phyloP scores from a whole-genome alignment of 257 asterid species.

The Gynochthodes officinalis region DNA sequence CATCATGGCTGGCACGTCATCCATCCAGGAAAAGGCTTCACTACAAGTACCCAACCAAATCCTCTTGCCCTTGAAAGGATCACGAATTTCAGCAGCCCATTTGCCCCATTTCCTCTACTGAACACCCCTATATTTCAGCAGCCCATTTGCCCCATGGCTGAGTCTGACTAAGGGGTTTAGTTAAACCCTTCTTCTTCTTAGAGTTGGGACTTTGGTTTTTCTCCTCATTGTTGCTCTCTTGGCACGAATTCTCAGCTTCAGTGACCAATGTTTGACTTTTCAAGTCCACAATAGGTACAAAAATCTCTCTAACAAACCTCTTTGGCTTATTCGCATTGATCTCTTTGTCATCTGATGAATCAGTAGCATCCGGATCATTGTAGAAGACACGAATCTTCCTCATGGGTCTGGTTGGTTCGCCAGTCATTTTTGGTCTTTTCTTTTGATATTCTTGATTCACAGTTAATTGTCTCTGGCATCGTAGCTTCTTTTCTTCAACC shows the following conservation, averaged over 20 bases:
- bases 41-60: too few relatives aligned
- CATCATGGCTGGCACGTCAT: too few relatives aligned
- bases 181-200: conserved; percentile 24
- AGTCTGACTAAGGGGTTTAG: conserved; percentile 18
- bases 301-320: conserved; percentile 47
- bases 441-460: too few relatives aligned
- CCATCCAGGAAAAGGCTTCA: too few relatives aligned
- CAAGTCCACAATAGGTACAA: conserved; percentile 25
- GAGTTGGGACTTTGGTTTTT: conserved; percentile 8
- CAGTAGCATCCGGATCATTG: conserved; percentile 86
- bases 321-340: conserved; percentile 29
- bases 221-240: conserved; percentile 39
- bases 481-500: conserved; percentile 10
- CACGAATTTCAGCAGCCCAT: conserved; percentile 92
- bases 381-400: conserved; percentile 51
- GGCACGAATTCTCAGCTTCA: conserved; percentile 39
- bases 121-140: conserved; percentile 54
- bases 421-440: conserved; percentile 17
- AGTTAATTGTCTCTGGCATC: conserved; percentile 38
- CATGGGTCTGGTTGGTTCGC: conserved; percentile 26
- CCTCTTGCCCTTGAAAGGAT: too few relatives aligned
- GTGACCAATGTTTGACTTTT: not conserved
- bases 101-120: conserved; percentile 87
- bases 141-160: conserved; percentile 20
- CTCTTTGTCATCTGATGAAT: conserved; percentile 69